Evolutionary conservation across 306 rosid genomes (phyloP).

Genomic region (Bauhinia variegata): DNA sequence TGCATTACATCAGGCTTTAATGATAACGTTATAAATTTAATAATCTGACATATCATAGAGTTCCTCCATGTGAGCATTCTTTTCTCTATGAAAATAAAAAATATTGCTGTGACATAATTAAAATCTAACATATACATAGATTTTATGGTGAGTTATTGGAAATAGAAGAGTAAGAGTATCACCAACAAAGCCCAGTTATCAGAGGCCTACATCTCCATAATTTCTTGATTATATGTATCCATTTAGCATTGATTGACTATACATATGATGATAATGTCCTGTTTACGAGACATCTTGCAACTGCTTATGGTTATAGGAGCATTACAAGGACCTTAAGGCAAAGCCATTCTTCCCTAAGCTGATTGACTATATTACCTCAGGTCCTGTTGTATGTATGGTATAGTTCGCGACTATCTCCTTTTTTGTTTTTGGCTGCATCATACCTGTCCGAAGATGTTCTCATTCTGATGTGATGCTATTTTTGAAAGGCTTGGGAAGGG

Average conservation of each 20-base stretch:
- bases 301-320: conserved; percentile 68
- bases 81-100: neutral
- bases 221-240: conserved; percentile 14
- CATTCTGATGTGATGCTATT: conserved; percentile 37
- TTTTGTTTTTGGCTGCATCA: conserved; percentile 19
- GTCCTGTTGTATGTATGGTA: conserved; percentile 99
- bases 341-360: conserved; percentile 84
- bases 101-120: neutral
- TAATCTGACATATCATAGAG: conserved; percentile 2
- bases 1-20: conserved; percentile 8
- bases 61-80: neutral
- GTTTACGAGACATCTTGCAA: conserved; percentile 20
- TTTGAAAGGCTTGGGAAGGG: conserved; percentile 94
- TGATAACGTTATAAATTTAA: neutral
- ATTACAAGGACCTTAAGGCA: conserved; percentile 83
- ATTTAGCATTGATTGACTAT: conserved; percentile 30
- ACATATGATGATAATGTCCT: conserved; percentile 8
- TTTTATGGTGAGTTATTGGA: conserved; percentile 34
- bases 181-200: conserved; percentile 19
- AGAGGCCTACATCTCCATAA: neutral
- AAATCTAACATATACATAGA: neutral
- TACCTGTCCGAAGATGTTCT: conserved; percentile 28
- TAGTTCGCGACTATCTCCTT: conserved; percentile 13
- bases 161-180: too few relatives aligned
- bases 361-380: conserved; percentile 89